phyloP scores from a whole-genome alignment of 176 grass and related monocot genomes.

The Bothriochloa decipiens region DNA sequence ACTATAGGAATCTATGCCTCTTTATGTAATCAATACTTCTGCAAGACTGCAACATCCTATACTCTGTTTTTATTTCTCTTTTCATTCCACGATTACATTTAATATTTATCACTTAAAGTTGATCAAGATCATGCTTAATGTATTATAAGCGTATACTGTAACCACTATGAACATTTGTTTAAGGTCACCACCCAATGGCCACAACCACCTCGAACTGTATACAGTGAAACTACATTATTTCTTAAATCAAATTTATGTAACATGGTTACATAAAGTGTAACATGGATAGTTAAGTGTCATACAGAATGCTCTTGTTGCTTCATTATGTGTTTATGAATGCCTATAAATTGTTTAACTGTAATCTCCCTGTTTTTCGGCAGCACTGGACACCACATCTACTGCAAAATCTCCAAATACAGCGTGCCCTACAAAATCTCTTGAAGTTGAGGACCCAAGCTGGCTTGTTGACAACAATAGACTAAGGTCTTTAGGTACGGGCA shows the following conservation, averaged over 20 bases:
- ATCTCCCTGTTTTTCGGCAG: conserved; percentile 26
- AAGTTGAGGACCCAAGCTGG: conserved; percentile 74
- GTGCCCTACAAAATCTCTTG: conserved; percentile 47
- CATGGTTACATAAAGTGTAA: conserved; percentile 28
- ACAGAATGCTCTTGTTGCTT: conserved; percentile 11
- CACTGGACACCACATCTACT: conserved; percentile 1
- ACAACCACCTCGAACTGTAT: not conserved
- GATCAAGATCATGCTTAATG: not conserved
- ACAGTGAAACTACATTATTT: conserved; percentile 1
- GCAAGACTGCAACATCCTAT: not conserved
- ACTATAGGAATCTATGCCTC: not conserved
- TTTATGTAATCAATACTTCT: conserved; percentile 44
- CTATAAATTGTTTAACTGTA: conserved; percentile 26
- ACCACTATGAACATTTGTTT: not conserved
- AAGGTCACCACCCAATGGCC: not conserved
- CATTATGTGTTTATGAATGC: conserved; percentile 18
- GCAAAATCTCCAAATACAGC: conserved; percentile 38
- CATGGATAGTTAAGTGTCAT: conserved; percentile 19
- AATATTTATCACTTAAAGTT: conserved; percentile 28
- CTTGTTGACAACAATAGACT: conserved; percentile 74
- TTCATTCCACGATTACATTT: conserved; percentile 21
- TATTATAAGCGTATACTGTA: not conserved
- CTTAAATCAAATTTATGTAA: conserved; percentile 16
- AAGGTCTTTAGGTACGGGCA: conserved; percentile 72
- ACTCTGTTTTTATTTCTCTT: conserved; percentile 13